Evolutionary conservation across 2,329 filamentous ascomycete species (phyloP).

Genomic region (Stachybotrys elegans): DNA sequence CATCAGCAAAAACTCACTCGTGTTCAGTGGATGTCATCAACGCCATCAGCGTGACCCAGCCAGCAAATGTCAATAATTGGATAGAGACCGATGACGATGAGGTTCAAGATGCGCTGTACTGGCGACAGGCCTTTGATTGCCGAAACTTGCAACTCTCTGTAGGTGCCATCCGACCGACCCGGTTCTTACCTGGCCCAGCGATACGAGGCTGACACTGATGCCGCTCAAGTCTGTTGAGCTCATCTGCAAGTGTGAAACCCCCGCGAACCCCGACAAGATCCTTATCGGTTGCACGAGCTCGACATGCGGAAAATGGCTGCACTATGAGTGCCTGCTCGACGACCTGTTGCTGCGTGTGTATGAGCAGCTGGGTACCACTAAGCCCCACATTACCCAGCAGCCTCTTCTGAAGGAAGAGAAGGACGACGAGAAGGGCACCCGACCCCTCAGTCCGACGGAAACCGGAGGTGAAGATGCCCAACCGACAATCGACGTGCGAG

Average conservation of each 20-base stretch:
- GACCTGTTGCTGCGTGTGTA: slow-evolving; percentile 47
- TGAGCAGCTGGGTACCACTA: slow-evolving; percentile 43
- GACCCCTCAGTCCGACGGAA: slow-evolving; percentile 48
- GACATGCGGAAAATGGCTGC: slow-evolving; percentile 56
- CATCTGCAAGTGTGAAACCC: slow-evolving; percentile 54
- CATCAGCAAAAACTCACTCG: too few species aligned
- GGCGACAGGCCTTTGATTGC: slow-evolving; percentile 59
- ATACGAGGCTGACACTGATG: too few species aligned
- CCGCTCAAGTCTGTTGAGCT: slow-evolving; percentile 44
- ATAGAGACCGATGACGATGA: slow-evolving; percentile 64
- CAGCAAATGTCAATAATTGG: slow-evolving; percentile 61
- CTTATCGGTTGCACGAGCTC: slow-evolving; percentile 53
- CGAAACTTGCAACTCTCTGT: slow-evolving; percentile 54
- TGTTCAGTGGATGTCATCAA: slow-evolving; percentile 73
- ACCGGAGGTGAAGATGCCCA: slow-evolving; percentile 44
- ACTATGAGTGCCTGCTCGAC: slow-evolving; percentile 57
- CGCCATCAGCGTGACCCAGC: slow-evolving; percentile 61
- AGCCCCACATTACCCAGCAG: slow-evolving; percentile 39
- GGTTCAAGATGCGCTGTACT: slow-evolving; percentile 54
- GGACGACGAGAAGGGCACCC: slow-evolving; percentile 23
- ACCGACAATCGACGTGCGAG: slow-evolving; percentile 49
- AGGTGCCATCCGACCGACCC: slow-evolving; percentile 25
- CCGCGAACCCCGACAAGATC: slow-evolving; percentile 57
- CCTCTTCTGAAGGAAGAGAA: slow-evolving; percentile 34
- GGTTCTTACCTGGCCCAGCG: too few species aligned